A percentile compares a stretch with the other conserved stretches of the same genome.
Conservation (phyloP, 2,329 filamentous ascomycete genomes). For the Acrocalymma vagum region DNA sequence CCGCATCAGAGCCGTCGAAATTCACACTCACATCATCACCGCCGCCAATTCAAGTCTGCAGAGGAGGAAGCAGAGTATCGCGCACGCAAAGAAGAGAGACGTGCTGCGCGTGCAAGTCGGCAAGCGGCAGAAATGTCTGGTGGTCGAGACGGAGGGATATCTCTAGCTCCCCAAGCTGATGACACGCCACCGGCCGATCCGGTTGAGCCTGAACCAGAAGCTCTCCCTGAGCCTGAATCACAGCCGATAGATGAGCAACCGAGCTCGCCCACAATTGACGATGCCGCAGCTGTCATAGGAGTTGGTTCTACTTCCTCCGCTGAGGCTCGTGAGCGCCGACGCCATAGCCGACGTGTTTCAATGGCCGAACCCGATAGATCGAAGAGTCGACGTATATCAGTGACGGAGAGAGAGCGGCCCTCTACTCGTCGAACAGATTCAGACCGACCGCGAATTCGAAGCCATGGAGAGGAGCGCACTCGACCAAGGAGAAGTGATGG, state of each 20-base stretch:
- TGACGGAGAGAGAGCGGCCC: constrained; percentile 39
- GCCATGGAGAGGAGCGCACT: constrained; percentile 30
- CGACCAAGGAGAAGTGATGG: constrained; percentile 35
- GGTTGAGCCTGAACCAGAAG: constrained; percentile 11
- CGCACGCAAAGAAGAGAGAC: constrained; percentile 37
- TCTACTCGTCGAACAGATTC: constrained; percentile 35
- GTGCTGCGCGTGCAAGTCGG: constrained; percentile 27
- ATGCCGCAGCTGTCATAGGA: constrained; percentile 35
- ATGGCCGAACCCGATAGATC: constrained; percentile 35
- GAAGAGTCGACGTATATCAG: constrained; percentile 40
- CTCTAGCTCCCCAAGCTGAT: constrained; percentile 21
- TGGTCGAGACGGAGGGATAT: constrained; percentile 31
- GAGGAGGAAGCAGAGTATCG: constrained; percentile 45
- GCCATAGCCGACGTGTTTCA: constrained; percentile 29
- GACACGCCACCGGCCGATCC: constrained; percentile 27
- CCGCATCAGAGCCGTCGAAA: constrained; percentile 39
- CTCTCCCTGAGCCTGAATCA: constrained; percentile 10
- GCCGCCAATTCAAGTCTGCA: constrained; percentile 31
- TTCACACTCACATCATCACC: constrained; percentile 33
- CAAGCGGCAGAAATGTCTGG: constrained; percentile 39
- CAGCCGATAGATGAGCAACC: constrained; percentile 12
- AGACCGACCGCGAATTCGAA: constrained; percentile 35
- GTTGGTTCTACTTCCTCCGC: constrained; percentile 35
- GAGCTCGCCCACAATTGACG: constrained; percentile 29
- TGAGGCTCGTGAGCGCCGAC: constrained; percentile 36